Evolutionary conservation across 805 yeast genomes (phyloP), one percentile per base, ranked within the genome.

Genomic region (Pichia californica): DNA sequence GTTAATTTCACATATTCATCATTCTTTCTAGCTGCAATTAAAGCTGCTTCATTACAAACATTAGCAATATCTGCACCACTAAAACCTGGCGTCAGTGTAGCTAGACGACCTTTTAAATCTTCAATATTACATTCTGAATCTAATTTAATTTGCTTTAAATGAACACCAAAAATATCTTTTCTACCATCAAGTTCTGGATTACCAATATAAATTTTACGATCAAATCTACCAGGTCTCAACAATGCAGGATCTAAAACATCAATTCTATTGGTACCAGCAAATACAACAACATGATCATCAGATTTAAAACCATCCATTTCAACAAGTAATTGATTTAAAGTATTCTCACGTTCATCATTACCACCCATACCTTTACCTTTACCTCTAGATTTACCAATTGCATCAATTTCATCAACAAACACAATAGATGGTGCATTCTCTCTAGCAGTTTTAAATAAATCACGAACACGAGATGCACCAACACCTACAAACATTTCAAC

Each of bases 401-500:
- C 96, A 70, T 88, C 97, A 56, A 88, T 89, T 67, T 88, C 97
- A 68, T 88, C 97, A 40, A 88, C 87, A 60, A 88, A 88, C 42
- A 88, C 81, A 55, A 88, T 88, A 3, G 94, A 74, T 7, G 97
- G 97, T 0, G 96, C 93, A 70, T 79, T 83, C 50, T 83, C 84
- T 57, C 95, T 75, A 15, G 96, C 97, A 36, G 86, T 84, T 59
- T 83, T 82, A 68, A 88, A 88, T 57, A 88, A 71, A 59, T 89
- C 96, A 62, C 97, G 84, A 33, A 88, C 97, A 63, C 97, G 76
- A 4, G 91, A 81, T 4, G 96, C 96, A 68, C 96, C 96, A 21
- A 88, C 96, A 67, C 96, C 96, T 18, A 86, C 94, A 70, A 86
- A 88, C 96, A 88, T 88, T 63, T 88, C 96, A n/a, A 88, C 94